phyloP scores from a whole-genome alignment of 345 rosid species.

The Jatropha curcas region DNA sequence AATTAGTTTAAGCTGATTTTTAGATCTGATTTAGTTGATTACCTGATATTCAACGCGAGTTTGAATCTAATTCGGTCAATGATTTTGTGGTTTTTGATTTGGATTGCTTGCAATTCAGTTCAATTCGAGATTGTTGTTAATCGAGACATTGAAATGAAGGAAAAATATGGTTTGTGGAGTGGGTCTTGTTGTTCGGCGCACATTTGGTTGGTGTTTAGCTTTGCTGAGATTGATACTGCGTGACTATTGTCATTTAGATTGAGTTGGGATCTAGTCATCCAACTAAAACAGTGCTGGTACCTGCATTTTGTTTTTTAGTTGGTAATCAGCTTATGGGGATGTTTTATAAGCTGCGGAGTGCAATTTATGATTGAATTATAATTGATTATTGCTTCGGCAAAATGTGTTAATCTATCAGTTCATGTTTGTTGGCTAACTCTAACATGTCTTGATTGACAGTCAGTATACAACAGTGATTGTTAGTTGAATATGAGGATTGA shows the following conservation, averaged over 20 bases:
- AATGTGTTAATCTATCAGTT: background rate
- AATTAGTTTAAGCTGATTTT: background rate
- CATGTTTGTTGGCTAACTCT: background rate
- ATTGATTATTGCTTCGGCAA: background rate
- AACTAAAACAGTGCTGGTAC: background rate
- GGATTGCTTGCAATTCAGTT: background rate
- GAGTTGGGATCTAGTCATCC: background rate
- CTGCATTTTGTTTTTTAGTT: constrained; percentile 7
- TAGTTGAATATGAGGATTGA: background rate
- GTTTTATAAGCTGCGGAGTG: background rate
- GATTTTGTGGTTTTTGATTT: background rate
- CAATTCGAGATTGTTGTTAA: background rate
- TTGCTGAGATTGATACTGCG: background rate
- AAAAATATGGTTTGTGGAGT: too few relatives aligned
- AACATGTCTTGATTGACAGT: background rate
- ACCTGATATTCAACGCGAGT: background rate
- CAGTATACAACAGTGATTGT: background rate
- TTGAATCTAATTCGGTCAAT: constrained; percentile 5
- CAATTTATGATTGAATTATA: background rate
- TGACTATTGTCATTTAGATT: background rate
- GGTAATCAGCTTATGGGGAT: background rate
- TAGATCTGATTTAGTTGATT: constrained; percentile 23
- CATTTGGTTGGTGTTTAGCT: background rate
- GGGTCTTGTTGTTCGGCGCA: background rate
- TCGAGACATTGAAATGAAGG: background rate